Base-by-base conservation (phyloP, 805 yeast species). In the Barnettozyma salicaria region DNA sequence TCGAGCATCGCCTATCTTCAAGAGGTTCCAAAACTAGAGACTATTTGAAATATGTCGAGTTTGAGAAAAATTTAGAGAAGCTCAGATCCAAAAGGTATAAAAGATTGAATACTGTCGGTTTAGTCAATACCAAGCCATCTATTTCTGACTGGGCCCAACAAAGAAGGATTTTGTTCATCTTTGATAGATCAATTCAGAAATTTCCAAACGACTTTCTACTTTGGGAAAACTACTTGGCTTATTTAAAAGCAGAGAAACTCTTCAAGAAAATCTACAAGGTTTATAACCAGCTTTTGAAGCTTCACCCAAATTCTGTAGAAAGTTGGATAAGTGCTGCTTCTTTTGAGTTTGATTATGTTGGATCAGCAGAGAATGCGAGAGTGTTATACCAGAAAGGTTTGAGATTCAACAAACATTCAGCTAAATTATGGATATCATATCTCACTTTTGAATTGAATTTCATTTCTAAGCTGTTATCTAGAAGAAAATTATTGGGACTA, bases 311-410 rank as follows among this genome's bases (percentile, higher is more conserved):
- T 29, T 84, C 89, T 53, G 74, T 87, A 3, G 83, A 80, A 49
- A 83, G 90, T 13, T 92, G 98, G 98, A 75, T 92, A 29, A 75
- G 86, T 52, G 97, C 96, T 18, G 96, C 97, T 21, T 85, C 85
- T 55, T 87, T 86, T 61, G 97, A 92, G 62, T 80, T 85, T 52
- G 96, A 90, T 49, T 74, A 74, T 20, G 87, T 92, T 59, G 84
- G 90, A 27, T 83, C 88, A 50, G 85, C 95, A 30, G 78, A 81
- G 54, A 89, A 95, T 31, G 89, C 97, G 17, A 74, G 99, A 59
- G 76, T 77, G 8, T 69, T 92, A 19, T 78, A 88, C 59, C 96
- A 89, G 59, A 76, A 83, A 47, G 95, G 82, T 22, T 67, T 92
- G 27, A 71, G 95, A 58, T 83, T 92, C 59, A 90, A 90, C 55